Evolutionary conservation across 2,329 filamentous ascomycete genomes (phyloP).

Genomic region (Helotiales sp.): DNA sequence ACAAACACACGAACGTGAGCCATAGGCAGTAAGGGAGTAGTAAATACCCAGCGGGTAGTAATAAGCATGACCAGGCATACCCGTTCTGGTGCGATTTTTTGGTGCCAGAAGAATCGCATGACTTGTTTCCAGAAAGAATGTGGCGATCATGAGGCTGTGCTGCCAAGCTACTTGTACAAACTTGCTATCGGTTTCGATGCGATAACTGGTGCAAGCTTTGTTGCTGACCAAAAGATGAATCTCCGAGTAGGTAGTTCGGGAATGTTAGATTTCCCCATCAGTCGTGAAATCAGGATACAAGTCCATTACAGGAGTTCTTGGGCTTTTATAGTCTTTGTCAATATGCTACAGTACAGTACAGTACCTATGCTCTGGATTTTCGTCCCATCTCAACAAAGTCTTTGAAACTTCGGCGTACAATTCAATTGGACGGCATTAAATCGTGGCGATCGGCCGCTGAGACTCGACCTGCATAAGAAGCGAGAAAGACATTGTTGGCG

Average conservation of each 20-base stretch:
- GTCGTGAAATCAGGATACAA: neutral
- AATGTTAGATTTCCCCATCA: neutral
- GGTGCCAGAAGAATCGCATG: too few relatives aligned
- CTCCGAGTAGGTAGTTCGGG: neutral
- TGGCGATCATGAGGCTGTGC: neutral
- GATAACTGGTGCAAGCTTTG: neutral
- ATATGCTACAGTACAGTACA: too few relatives aligned
- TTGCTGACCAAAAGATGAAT: neutral
- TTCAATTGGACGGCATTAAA: slow-evolving; percentile 3
- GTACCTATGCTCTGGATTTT: too few relatives aligned
- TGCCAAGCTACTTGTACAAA: slow-evolving; percentile 1
- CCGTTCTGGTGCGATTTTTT: too few relatives aligned
- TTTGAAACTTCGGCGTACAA: neutral
- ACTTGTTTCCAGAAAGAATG: too few relatives aligned
- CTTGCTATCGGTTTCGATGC: neutral
- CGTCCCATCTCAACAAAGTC: neutral
- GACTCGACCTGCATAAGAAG: slow-evolving; percentile 17
- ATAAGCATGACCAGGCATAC: too few relatives aligned
- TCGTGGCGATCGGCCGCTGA: slow-evolving; percentile 6
- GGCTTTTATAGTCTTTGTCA: too few relatives aligned
- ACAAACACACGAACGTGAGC: neutral
- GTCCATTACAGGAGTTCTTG: too few relatives aligned
- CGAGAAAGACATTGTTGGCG: neutral
- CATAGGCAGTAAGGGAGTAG: neutral
- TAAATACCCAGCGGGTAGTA: too few relatives aligned